phyloP scores from a whole-genome alignment of 768 basidiomycete genomes.

The Nidularia sp. region DNA sequence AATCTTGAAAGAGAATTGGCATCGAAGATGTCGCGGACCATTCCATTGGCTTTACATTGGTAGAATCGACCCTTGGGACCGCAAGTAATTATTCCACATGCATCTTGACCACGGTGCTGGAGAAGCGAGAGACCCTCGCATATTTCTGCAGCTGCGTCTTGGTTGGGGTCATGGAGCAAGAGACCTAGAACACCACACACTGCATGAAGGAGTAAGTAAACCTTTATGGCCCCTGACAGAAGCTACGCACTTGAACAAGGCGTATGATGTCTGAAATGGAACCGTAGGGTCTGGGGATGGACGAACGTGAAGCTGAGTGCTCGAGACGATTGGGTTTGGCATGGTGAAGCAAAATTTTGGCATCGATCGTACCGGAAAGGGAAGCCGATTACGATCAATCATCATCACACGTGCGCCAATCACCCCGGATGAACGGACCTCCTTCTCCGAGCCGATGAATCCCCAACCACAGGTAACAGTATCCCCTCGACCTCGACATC shows the following conservation, averaged over 20 bases:
- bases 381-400: slow-evolving; percentile 4
- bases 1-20: slow-evolving; percentile 68
- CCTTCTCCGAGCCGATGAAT: not conserved
- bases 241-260: too few relatives aligned
- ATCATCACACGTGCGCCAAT: not conserved
- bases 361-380: slow-evolving; percentile 18
- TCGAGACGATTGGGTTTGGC: not conserved
- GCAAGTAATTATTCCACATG: slow-evolving; percentile 95
- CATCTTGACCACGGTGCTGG: slow-evolving; percentile 97
- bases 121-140: slow-evolving; percentile 92
- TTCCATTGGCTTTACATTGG: slow-evolving; percentile 98
- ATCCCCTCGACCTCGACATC: not conserved
- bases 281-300: too few relatives aligned
- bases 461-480: too few relatives aligned
- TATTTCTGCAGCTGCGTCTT: slow-evolving; percentile 83
- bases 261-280: too few relatives aligned
- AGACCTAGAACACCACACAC: slow-evolving; percentile 95
- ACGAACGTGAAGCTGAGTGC: not conserved
- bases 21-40: slow-evolving; percentile 98
- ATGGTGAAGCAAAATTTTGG: slow-evolving; percentile 14
- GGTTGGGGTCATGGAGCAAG: slow-evolving; percentile 70
- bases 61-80: slow-evolving; percentile 93
- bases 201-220: slow-evolving; percentile 9
- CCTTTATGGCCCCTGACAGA: too few relatives aligned
- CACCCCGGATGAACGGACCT: not conserved